A percentile compares a stretch with the other conserved stretches of the same genome.
Evolutionary conservation across 169 alveolate species (phyloP).

Genomic region (Neospora caninum): DNA sequence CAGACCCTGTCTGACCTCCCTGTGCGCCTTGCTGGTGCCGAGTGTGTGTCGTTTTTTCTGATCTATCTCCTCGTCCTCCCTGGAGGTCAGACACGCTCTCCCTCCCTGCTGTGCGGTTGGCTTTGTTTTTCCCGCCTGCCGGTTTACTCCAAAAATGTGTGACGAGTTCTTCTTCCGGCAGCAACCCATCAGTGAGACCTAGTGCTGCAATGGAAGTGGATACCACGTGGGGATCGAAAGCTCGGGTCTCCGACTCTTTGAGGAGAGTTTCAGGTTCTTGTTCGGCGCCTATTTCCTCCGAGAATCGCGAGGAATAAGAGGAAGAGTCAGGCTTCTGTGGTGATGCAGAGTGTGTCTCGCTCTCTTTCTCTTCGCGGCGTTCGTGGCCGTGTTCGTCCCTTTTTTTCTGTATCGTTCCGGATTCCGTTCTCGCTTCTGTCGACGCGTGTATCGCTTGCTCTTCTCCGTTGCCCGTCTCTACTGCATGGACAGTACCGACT

Average conservation of each 20-base stretch:
- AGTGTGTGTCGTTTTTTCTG: neutral
- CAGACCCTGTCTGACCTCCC: neutral
- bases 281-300: neutral
- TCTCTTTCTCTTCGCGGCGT: neutral
- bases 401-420: neutral
- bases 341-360: neutral
- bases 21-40: neutral
- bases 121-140: neutral
- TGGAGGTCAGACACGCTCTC: neutral
- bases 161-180: conserved; percentile 37
- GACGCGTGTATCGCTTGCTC: too few species aligned
- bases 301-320: neutral
- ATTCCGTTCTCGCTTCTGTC: too few species aligned
- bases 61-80: neutral
- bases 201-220: conserved; percentile 24
- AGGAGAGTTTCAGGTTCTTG: neutral
- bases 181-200: conserved; percentile 39
- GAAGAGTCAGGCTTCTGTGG: neutral
- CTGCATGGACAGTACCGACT: neutral
- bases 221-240: neutral
- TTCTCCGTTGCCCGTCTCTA: too few species aligned
- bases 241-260: neutral
- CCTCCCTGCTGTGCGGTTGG: neutral
- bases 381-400: neutral
- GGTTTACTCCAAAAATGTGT: conserved; percentile 39